Evolutionary conservation across 371 early-diverging fungal species (phyloP).

Genomic region (Mucor circinelloides): DNA sequence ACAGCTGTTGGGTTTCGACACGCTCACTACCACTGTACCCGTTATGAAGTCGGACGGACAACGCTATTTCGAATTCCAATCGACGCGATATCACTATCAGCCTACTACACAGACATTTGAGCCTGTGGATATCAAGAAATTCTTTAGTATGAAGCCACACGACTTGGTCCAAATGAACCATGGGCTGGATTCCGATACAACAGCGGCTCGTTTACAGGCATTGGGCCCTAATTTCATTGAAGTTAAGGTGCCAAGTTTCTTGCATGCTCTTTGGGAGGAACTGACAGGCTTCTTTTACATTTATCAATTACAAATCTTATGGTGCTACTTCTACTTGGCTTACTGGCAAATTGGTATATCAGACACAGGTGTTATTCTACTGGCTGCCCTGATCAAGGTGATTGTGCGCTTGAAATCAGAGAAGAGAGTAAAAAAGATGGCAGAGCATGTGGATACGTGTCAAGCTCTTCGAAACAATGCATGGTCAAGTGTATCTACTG

Average conservation of each 20-base stretch:
- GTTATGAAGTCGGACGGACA: slow-evolving; percentile 30
- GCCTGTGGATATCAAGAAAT: slow-evolving; percentile 39
- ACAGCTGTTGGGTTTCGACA: slow-evolving; percentile 19
- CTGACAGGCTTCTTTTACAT: slow-evolving; percentile 73
- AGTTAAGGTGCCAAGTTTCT: slow-evolving; percentile 54
- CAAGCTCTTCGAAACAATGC: slow-evolving; percentile 52
- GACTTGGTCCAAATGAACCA: slow-evolving; percentile 38
- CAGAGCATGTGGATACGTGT: slow-evolving; percentile 50
- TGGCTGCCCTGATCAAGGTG: slow-evolving; percentile 71
- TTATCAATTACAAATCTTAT: slow-evolving; percentile 73
- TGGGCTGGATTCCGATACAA: slow-evolving; percentile 53
- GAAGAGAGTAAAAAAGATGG: slow-evolving; percentile 60
- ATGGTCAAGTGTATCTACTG: slow-evolving; percentile 51
- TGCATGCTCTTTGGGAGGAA: slow-evolving; percentile 58
- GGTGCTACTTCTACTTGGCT: slow-evolving; percentile 68
- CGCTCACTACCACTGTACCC: slow-evolving; percentile 28
- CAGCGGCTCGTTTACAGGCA: slow-evolving; percentile 49
- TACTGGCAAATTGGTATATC: slow-evolving; percentile 76
- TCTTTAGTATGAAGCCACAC: slow-evolving; percentile 43
- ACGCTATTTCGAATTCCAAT: slow-evolving; percentile 68
- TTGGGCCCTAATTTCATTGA: slow-evolving; percentile 70
- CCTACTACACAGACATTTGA: slow-evolving; percentile 33
- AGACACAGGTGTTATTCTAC: slow-evolving; percentile 63
- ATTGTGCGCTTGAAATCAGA: slow-evolving; percentile 59
- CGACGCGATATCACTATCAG: slow-evolving; percentile 64